Base-by-base conservation (phyloP, 1,139 yeast genomes). In the Lipomyces yarrowii region DNA sequence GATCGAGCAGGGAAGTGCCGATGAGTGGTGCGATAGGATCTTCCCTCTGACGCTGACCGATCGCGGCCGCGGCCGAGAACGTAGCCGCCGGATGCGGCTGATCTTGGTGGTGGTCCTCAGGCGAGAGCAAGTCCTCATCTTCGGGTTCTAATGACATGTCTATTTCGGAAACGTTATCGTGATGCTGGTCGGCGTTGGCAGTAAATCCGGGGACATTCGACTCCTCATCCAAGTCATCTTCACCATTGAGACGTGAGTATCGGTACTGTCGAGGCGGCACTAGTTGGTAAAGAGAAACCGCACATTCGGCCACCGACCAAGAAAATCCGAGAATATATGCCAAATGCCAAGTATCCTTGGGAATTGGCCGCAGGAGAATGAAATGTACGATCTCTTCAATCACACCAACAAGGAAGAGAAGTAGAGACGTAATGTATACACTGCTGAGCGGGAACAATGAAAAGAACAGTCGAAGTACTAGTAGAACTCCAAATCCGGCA, bases 21-120 rank as follows among this genome's bases (percentile, higher is more conserved):
- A 65, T 62, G 18, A 65, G 62, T 10, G 68, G 68, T 15, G 68
- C 68, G 32, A 65, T 62, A 8, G 68, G 68, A 37, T 65, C 68
- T 37, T 63, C 68, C 11, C 65, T 62, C 62, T 65, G 65, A 30
- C 59, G 61, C 39, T 57, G 60, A 26, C 63, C 42, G 61, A 65
- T 62, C 39, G 63, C 63, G 11, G 68, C 68, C 3, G 68, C 68
- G 23, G 67, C 64, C n/a, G 68, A 62, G 57, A 64, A 64, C 4
- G 67, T 59, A 15, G 64, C 56, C 7, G 64, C 64, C 2, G 69
- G 67, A 39, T 64, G 59, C 15, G 66, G 67, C 42, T 57, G 62
- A 23, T 54, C 58, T 21, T 52, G 59, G 32, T 59, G 59, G 32
- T 59, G 61, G 6, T 52, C 46, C 15, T 10, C 57, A 39, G 57